phyloP scores from a whole-genome alignment of 306 rosid genomes.

The Malus sylvestris region DNA sequence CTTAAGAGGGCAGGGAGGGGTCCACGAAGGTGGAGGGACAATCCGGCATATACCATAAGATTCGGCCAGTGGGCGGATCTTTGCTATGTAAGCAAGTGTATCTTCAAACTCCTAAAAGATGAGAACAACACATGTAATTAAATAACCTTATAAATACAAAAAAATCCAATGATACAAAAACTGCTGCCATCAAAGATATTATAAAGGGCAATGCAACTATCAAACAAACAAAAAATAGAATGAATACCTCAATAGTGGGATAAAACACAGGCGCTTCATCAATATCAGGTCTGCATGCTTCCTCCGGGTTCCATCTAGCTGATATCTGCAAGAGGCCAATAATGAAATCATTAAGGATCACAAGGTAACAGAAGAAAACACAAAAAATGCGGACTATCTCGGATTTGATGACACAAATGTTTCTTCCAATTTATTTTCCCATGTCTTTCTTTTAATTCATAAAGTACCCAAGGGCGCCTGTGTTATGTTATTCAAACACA shows the following conservation, averaged over 20 bases:
- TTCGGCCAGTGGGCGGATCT: slow-evolving; percentile 71
- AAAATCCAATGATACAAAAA: slow-evolving; percentile 1
- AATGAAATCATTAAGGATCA: slow-evolving; percentile 1
- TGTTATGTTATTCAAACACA: not conserved
- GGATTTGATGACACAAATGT: not conserved
- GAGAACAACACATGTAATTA: not conserved
- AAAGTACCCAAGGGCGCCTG: not conserved
- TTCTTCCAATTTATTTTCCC: not conserved
- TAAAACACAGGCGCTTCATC: slow-evolving; percentile 84
- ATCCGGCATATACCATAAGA: slow-evolving; percentile 87
- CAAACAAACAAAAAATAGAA: not conserved
- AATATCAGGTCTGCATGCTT: slow-evolving; percentile 66
- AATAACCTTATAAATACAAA: not conserved
- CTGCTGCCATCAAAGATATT: not conserved
- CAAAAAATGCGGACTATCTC: not conserved
- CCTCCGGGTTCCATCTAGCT: slow-evolving; percentile 71
- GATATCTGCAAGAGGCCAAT: slow-evolving; percentile 45
- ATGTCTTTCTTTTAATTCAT: not conserved
- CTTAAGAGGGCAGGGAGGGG: slow-evolving; percentile 86
- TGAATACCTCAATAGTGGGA: slow-evolving; percentile 69
- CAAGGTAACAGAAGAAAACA: not conserved
- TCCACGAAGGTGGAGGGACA: slow-evolving; percentile 89
- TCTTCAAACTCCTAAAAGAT: slow-evolving; percentile 69
- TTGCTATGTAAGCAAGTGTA: slow-evolving; percentile 77
- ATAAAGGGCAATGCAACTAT: not conserved